Percentiles rank a stretch among this genome's conserved stretches.
Conservation (phyloP, 164 flowering plant genomes). For the Brasenia schreberi region DNA sequence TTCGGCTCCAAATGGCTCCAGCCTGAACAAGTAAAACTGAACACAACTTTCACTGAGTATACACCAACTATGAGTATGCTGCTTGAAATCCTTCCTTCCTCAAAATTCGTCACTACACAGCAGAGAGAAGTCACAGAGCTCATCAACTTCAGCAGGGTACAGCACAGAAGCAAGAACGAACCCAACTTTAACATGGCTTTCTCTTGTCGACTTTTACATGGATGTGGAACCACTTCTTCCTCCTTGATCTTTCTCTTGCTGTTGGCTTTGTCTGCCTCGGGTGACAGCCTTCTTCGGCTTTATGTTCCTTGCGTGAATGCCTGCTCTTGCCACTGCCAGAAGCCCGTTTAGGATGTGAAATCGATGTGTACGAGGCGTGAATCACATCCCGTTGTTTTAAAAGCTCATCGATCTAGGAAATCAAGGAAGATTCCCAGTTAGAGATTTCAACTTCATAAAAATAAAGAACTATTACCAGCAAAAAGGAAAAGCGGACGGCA, state of each 20-base stretch:
- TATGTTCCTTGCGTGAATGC: slow-evolving; percentile 33
- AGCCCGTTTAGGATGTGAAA: slow-evolving; percentile 44
- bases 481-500: neutral
- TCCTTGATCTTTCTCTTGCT: slow-evolving; percentile 48
- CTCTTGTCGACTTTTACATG: slow-evolving; percentile 70
- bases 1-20: neutral
- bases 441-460: neutral
- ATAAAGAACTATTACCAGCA: neutral
- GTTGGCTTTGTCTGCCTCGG: slow-evolving; percentile 28
- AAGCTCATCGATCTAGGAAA: slow-evolving; percentile 67
- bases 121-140: neutral
- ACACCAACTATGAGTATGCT: neutral
- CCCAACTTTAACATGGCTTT: slow-evolving; percentile 45
- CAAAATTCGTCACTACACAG: neutral
- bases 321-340: slow-evolving; percentile 41
- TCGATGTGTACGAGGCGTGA: slow-evolving; percentile 60
- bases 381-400: slow-evolving; percentile 70
- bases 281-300: slow-evolving; percentile 35
- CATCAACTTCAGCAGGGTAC: neutral
- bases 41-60: neutral
- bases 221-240: slow-evolving; percentile 83
- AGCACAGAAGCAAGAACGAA: neutral
- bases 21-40: neutral
- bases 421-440: neutral
- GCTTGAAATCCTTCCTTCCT: neutral